Evolutionary conservation across 371 early-diverging fungal species (phyloP), one percentile per base, ranked within the genome.

Genomic region (Synchytrium microbalum): DNA sequence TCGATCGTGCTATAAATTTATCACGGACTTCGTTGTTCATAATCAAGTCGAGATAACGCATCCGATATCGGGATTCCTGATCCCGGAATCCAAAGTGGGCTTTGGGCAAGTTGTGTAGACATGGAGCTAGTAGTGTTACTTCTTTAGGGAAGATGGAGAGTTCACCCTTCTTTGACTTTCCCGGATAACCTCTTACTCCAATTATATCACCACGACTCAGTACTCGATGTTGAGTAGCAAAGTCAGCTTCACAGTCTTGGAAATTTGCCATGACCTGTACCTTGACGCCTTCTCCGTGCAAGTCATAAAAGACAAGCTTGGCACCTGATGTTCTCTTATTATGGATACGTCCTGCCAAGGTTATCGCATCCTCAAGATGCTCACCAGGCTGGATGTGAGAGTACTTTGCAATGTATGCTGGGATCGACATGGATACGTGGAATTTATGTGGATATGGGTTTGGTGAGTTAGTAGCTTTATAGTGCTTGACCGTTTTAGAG

Each of bases 11-110:
- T 61, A 91, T 79, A 74, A 99, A 98, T 82, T 93, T 93, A 74
- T 95, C 87, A 68, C 92, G 91, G 32, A 95, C 96, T 66, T 86
- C 76, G 79, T 83, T 85, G 86, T 99, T 99, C 91, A 99, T 95
- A 79, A 99, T 92, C 73, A 99, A 84, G 81, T 99, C 99, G 61
- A 99, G 81, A 77, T 98, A 98, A 72, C 99, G 92, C 82, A 95
- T 92, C 69, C 99, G 92, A 83, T 96, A 99, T 61, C 98, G 88
- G 10, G 89, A 76, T 79, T 99, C 99, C 76, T 93, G 78, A 80
- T 94, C 92, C 83, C 91, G 96, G 80, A 99, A 88, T 24, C 98
- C 98, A 72, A 89, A 96, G 82, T 96, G 88, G 61, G 90, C 88
- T 75, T 90, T 95, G 68, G 99, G 99, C 75, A 99, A 81, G 80